Base-by-base conservation (phyloP, 805 yeast species). In the Ogataea chonburiensis region DNA sequence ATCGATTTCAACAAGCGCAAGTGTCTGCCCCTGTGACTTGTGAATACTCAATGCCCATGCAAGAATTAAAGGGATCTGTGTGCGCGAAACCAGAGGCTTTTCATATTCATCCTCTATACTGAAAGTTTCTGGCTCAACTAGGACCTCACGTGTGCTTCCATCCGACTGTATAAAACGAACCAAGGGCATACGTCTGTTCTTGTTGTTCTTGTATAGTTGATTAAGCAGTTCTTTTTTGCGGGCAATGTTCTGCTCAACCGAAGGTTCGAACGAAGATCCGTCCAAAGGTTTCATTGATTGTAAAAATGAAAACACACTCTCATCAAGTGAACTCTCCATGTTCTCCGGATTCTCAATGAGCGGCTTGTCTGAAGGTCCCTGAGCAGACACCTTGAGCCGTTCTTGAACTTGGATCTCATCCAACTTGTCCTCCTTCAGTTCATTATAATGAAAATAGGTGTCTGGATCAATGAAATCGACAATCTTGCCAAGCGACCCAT, bases 1-100 rank as follows among this genome's bases (percentile, higher is more conserved):
- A 56, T 93, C 95, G 5, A 91, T 95, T 44, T 73, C 73, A 4
- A 86, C 88, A 37, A 75, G 70, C 4, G 81, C 79, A 28, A 88
- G 60, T 0, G 98, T 85, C 60, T 91, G 89, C 1, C 98, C 98
- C 58, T 91, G 98, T 0, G 97, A 80, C 63, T 93, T 91, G 57
- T 93, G 98, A 28, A 93, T 89, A 0, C 97, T 88, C 28, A 93
- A 61, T 0, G 98, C 88, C 97, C 98, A 93, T 0, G 98, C 95
- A n/a, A 89, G 65, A 50, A 91, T 79, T 35, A 93, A 63, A 0
- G 98, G 98, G 2, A 93, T 49, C 54, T 93, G 98, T 0, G 70
- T 67, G 50, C 97, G 68, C 2, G 82, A 69, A 1, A 86, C 95
- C 10, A 86, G 47, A 0, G 81, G 75, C 7, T 68, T 68, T 14